Evolutionary conservation across 106 monocot species (phyloP).

Genomic region (Acanthochlamys bracteata): DNA sequence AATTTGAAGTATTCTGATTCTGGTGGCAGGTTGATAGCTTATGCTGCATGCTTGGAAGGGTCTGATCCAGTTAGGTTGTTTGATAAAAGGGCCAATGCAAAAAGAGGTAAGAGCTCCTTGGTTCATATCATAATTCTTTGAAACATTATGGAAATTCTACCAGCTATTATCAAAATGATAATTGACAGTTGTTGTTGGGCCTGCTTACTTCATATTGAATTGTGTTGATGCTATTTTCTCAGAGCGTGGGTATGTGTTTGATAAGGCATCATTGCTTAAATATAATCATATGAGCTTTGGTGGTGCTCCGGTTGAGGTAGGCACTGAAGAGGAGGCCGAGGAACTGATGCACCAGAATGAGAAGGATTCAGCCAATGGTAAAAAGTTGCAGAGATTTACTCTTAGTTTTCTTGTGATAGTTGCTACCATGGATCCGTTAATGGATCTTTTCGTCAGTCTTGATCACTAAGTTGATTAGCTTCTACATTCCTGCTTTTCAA

Average conservation of each 20-base stretch:
- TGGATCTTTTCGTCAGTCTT: no score
- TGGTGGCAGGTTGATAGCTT: conserved; percentile 57
- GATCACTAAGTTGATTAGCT: no score
- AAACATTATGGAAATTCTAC: not conserved
- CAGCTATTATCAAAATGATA: no score
- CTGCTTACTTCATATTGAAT: not conserved
- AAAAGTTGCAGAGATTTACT: not conserved
- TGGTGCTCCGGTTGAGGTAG: conserved; percentile 63
- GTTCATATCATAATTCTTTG: not conserved
- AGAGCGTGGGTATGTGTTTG: conserved; percentile 86
- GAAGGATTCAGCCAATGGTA: conserved; percentile 71
- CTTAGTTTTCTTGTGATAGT: not conserved
- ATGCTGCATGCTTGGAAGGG: conserved; percentile 90
- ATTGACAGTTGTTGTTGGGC: no score
- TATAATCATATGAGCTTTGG: conserved; percentile 96
- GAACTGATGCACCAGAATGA: conserved; percentile 73
- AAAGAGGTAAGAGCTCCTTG: conserved; percentile 36
- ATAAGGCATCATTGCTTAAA: conserved; percentile 46
- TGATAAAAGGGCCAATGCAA: conserved; percentile 74
- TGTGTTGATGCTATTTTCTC: conserved; percentile 4
- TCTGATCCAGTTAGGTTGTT: conserved; percentile 78
- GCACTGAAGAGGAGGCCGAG: conserved; percentile 77
- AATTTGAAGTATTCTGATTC: not conserved
- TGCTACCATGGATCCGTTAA: no score
- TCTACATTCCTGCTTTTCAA: no score